Conservation (phyloP, 306 rosid genomes). For the Lathyrus tuberosus region DNA sequence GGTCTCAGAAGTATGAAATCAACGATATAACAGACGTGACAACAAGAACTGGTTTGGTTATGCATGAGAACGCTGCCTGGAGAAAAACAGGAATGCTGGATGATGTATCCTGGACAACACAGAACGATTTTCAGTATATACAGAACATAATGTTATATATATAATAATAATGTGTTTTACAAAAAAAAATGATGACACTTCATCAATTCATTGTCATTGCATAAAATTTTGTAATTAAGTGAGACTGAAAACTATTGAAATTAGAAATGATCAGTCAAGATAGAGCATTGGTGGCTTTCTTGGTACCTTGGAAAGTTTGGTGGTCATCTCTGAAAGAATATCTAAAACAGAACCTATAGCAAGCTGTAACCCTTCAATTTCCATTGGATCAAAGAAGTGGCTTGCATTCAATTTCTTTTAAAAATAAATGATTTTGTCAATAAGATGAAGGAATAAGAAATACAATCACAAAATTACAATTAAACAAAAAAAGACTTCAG, state of each 20-base stretch:
- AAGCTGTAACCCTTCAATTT: conserved; percentile 80
- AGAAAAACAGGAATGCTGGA: conserved; percentile 68
- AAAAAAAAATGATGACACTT: conserved; percentile 30
- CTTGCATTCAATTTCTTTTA: conserved; percentile 71
- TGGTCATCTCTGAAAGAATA: conserved; percentile 64
- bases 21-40: conserved; percentile 68
- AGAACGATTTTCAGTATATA: conserved; percentile 40
- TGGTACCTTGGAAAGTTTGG: conserved; percentile 75
- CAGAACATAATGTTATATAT: conserved; percentile 3
- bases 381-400: conserved; percentile 73
- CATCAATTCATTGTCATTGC: conserved; percentile 22
- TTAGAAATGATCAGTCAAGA: conserved; percentile 26
- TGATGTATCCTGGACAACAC: conserved; percentile 62
- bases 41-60: conserved; percentile 68
- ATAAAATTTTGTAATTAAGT: conserved; percentile 27
- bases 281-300: conserved; percentile 14
- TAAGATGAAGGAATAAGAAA: conserved; percentile 33
- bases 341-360: conserved; percentile 77
- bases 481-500: conserved; percentile 38
- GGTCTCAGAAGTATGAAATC: conserved; percentile 70
- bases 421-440: conserved; percentile 35
- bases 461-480: conserved; percentile 17
- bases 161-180: not conserved
- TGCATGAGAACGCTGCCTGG: conserved; percentile 72
- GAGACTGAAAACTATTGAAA: conserved; percentile 33